Evolutionary conservation across 305 asterid genomes (phyloP), one percentile per base, ranked within the genome.

Genomic region (Andrographis paniculata): DNA sequence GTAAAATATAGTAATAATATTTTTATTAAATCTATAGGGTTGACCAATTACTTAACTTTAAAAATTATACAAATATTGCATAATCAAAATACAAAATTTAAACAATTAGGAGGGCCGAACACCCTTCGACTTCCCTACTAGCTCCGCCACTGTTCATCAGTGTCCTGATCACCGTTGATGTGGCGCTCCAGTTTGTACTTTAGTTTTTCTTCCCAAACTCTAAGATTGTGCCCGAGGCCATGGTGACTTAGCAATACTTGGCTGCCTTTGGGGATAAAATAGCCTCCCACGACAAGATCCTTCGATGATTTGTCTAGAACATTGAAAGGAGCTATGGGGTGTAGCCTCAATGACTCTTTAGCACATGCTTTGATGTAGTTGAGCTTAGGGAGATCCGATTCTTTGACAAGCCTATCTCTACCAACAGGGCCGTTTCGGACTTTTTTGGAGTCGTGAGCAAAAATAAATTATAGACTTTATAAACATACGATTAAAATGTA

Each of bases 191-290:
- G 65, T 13, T 43, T 44, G 44, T 51, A 60, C 43, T 17, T 33
- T 8, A 49, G 51, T 0, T 51, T 45, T 1, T 58, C 52, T 0
- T 60, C 48, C 66, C 60, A 60, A 60, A 38, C n/a, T 24, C 36
- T 52, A 45, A 54, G 60, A 44, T 60, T 60, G 1, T 55, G 47
- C 16, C 61, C 61, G 1, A 55, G 36, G 17, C 61, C 45, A 1
- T 10, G 52, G 5, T 53, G 53, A 21, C 61, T 55, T 4, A 55
- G 13, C 9, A 45, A 4, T 22, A 55, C 61, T 0, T 22, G 46
- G 23, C 53, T 55, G 13, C 61, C 61, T 36, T 55, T 55, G 1
- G 61, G 53, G 12, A 55, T 31, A 8, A 45, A 33, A 17, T 55
- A 55, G 27, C 61, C 53, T 2, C 38, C 45, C 10, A 45, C 53